Base-by-base conservation (phyloP, 257 asterid genomes). In the Echium plantagineum region DNA sequence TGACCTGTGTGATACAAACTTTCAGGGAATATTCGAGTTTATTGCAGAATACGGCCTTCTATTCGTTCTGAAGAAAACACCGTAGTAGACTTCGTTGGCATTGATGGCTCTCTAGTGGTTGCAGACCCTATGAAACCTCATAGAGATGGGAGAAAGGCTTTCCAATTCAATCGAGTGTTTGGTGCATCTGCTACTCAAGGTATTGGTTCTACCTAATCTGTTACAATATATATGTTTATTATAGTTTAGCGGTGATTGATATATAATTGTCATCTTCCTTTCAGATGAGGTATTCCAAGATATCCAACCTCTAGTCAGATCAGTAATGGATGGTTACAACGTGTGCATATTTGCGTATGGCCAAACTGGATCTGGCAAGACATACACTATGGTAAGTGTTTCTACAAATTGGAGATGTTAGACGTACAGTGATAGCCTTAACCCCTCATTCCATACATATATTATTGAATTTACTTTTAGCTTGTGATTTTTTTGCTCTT, bases 361-460 rank as follows among this genome's bases (percentile, higher is more conserved):
- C 15, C 95, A 91, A 85, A 85, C 95, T 63, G 94, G 98, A 72
- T 91, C 98, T 0, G 98, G 98, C 60, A 91, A 91, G 76, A 88
- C 98, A 52, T 75, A 87, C 72, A 88, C 98, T 57, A 91, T 91
- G 98, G 98, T 91, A 71, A 77, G 86, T 57, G 67, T 66, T 55
- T 35, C 52, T 49, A 21, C 21, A 30, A 12, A 19, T 22, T 18
- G 42, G 22, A 42, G 6, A 31, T 17, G 52, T 8, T 68, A 19
- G 47, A 8, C 15, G 47, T 35, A 35, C 15, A 35, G 47, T 35
- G 47, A 35, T 35, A 35, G 47, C 47, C 47, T 10, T 35, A 24
- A 35, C 10, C n/a, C n/a, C 47, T 7, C 6, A 13, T 35, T 35
- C 6, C 47, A 3, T 35, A 3, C 12, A 0, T 35, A 10, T 28